Evolutionary conservation across 306 rosid species (phyloP), one percentile per base, ranked within the genome.

Genomic region (Hylodesmum podocarpum): DNA sequence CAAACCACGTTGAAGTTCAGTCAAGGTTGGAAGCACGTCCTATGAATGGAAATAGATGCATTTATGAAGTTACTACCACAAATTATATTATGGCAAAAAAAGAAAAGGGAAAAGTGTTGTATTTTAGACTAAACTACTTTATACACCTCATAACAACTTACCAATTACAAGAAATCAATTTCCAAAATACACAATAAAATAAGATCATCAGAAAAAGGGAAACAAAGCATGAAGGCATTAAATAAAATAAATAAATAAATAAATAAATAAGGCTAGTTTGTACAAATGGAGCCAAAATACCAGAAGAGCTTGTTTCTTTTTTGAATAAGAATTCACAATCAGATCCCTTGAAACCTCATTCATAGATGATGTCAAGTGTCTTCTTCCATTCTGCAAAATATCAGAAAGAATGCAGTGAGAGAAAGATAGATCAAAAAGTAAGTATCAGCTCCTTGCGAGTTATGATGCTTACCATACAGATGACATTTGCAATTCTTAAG

Each of bases 271-370:
- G 54, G 65, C 62, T 11, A 1, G 59, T 71, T 34, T 39, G 61
- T 43, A 53, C 6, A 81, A 34, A 81, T 61, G 54, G 77, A 81
- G 73, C 79, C 49, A 67, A 46, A 76, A 49, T 92, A 96, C 99
- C 99, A 89, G 82, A 63, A 96, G 96, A 39, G 96, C 92, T 67
- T 87, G 97, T 70, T 96, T 96, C 94, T 87, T 93, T 86, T 89
- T 96, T 73, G 98, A 91, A 88, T 83, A 80, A 66, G 98, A 87
- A 84, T 96, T 91, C 62, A 96, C 98, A 22, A 96, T 86, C 62
- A 96, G 91, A 88, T 96, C 98, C 87, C 99, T 92, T 59, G 99
- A 96, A 77, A 92, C 99, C 88, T 92, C 99, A 83, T 89, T 90
- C 88, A 82, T 73, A 36, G 99, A 96, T 69, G 97, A 92, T 68